Evolutionary conservation across 768 basidiomycete genomes (phyloP).

Genomic region (Calocera cornea): DNA sequence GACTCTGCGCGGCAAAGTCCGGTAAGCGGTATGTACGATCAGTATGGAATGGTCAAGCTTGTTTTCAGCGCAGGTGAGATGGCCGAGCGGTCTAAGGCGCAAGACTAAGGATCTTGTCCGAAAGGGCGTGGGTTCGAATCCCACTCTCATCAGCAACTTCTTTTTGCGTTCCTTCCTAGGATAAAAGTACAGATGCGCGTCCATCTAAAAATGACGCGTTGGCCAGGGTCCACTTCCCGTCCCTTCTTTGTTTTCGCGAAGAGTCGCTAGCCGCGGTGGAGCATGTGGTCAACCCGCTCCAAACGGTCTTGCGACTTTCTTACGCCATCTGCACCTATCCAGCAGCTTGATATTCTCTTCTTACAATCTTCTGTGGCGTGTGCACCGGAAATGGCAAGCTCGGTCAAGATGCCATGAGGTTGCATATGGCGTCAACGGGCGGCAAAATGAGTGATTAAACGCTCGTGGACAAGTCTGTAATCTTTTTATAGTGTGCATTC

Average conservation of each 20-base stretch:
- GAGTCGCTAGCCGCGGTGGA: not conserved
- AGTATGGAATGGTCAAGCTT: too few relatives aligned
- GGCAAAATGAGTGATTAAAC: not conserved
- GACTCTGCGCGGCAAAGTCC: too few relatives aligned
- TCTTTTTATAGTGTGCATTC: not conserved
- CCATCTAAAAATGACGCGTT: not conserved
- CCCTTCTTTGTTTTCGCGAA: not conserved
- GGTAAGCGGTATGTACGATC: too few relatives aligned
- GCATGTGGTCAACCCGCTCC: not conserved
- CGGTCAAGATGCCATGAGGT: not conserved
- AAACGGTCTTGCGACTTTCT: not conserved
- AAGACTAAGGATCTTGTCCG: slow-evolving; percentile 12
- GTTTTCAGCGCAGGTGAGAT: slow-evolving; percentile 6
- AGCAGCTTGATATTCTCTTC: not conserved
- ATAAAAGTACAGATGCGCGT: too few relatives aligned
- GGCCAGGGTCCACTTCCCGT: not conserved
- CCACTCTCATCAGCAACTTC: slow-evolving; percentile 10
- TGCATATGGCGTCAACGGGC: not conserved
- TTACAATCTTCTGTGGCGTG: not conserved
- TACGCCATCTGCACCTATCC: not conserved
- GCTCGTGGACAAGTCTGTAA: not conserved
- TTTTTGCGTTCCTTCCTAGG: not conserved
- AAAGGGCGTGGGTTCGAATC: slow-evolving; percentile 13
- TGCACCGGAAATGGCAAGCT: not conserved
- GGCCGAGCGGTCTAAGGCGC: slow-evolving; percentile 20